Conservation (phyloP, 306 rosid genomes). For the Purshia tridentata region DNA sequence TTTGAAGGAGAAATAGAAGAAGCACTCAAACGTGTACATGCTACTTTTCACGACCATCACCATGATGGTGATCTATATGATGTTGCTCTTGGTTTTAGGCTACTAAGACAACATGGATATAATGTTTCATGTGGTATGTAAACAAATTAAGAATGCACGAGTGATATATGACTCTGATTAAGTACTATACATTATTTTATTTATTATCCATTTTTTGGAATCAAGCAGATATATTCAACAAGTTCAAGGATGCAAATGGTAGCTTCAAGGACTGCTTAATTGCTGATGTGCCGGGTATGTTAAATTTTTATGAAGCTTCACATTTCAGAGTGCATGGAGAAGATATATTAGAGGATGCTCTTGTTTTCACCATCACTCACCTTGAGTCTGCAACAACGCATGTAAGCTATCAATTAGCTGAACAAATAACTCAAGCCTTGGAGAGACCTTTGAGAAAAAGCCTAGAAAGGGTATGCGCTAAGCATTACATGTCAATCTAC, state of each 20-base stretch:
- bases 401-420: conserved; percentile 1
- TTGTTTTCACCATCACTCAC: conserved; percentile 18
- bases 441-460: conserved; percentile 10
- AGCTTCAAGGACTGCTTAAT: not conserved
- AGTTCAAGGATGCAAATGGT: conserved; percentile 21
- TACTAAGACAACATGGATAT: conserved; percentile 45
- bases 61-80: conserved; percentile 15
- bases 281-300: conserved; percentile 11
- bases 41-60: not conserved
- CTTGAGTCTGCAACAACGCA: not conserved
- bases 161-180: too few species aligned
- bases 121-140: conserved; percentile 29
- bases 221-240: conserved; percentile 4
- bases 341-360: conserved; percentile 14
- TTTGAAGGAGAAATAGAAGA: conserved; percentile 36
- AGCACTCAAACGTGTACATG: conserved; percentile 9
- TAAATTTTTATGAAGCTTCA: conserved; percentile 27
- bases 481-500: conserved; percentile 22
- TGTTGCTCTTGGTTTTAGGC: conserved; percentile 40
- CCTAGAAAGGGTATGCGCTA: conserved; percentile 18
- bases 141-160: too few species aligned
- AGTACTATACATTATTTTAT: not conserved
- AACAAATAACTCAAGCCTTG: conserved; percentile 11
- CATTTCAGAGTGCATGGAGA: conserved; percentile 17
- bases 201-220: not conserved